Base-by-base conservation (phyloP, 2,329 filamentous ascomycete species). In the Exophiala phaeomuriformis region DNA sequence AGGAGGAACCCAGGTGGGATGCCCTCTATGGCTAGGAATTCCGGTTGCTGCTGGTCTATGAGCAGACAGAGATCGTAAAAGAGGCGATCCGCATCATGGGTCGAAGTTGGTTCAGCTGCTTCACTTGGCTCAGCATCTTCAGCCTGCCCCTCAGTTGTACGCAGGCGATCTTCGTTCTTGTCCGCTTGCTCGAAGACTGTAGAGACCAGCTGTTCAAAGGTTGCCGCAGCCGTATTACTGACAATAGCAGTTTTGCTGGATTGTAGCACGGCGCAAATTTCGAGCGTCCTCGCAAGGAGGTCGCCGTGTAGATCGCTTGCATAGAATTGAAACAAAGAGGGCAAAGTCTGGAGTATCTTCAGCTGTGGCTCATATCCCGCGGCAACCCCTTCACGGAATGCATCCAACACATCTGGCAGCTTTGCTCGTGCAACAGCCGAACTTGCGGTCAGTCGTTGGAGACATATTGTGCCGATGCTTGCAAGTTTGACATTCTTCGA, bases 181-280 rank as follows among this genome's bases (percentile, higher is more conserved):
- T 36, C 42, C 1, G 96, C 89, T 68, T 94, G 93, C 67, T 97
- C 93, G 69, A 96, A 97, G 0, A 95, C 86, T 0, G 88, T 86
- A 32, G 93, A 88, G 5, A 97, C 84, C 9, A 98, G 79, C 69
- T 97, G 93, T 70, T 96, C 91, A 50, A 98, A 75, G 1, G 93
- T 97, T n/a, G 93, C 93, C 29, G 91, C 89, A 6, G 93, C 93
- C 1, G 94, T 97, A 64, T 94, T 94, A 66, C 91, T 94, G 63
- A 98, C 90, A 48, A 95, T 90, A 29, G 85, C 83, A 72, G 90
- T 94, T 72, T 96, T 97, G 69, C 87, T 93, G 52, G 83, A 85
- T 70, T 97, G 90, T 46, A 98, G 72, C 47, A 88, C 85, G 56
- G 93, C 93, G 71, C 93, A 97, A 66, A 95, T 88, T 67, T 95